Conservation (phyloP, 306 rosid genomes). For the Glycine soja region DNA sequence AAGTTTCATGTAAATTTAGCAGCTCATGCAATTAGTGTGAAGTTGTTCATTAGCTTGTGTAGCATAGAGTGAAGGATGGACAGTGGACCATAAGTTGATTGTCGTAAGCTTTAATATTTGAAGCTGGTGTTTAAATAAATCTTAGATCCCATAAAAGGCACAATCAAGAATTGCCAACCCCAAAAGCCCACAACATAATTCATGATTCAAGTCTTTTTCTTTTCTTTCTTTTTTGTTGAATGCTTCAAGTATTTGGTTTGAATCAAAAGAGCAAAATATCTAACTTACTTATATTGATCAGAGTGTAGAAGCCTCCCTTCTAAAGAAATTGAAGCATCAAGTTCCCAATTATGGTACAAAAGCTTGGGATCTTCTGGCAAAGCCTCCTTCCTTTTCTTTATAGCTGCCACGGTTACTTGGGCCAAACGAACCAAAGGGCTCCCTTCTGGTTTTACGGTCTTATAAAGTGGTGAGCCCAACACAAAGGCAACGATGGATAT, state of each 20-base stretch:
- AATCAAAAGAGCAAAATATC: neutral
- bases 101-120: constrained; percentile 42
- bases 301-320: constrained; percentile 74
- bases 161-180: neutral
- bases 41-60: too few relatives aligned
- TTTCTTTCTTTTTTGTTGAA: too few relatives aligned
- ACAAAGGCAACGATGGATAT: constrained; percentile 67
- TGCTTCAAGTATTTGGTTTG: too few relatives aligned
- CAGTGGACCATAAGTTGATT: constrained; percentile 41
- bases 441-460: constrained; percentile 62
- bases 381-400: constrained; percentile 57
- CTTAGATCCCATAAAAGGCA: too few relatives aligned
- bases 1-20: neutral
- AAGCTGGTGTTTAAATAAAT: too few relatives aligned
- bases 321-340: constrained; percentile 68
- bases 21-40: neutral
- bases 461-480: constrained; percentile 71
- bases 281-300: constrained; percentile 63
- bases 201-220: too few relatives aligned
- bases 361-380: constrained; percentile 54
- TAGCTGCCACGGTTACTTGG: constrained; percentile 73
- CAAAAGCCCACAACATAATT: too few relatives aligned
- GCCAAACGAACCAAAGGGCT: constrained; percentile 79
- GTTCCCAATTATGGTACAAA: constrained; percentile 64
- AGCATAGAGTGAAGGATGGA: constrained; percentile 1